Conservation (phyloP, 2,329 filamentous ascomycete species). For the Phyllosticta paracitricarpa region DNA sequence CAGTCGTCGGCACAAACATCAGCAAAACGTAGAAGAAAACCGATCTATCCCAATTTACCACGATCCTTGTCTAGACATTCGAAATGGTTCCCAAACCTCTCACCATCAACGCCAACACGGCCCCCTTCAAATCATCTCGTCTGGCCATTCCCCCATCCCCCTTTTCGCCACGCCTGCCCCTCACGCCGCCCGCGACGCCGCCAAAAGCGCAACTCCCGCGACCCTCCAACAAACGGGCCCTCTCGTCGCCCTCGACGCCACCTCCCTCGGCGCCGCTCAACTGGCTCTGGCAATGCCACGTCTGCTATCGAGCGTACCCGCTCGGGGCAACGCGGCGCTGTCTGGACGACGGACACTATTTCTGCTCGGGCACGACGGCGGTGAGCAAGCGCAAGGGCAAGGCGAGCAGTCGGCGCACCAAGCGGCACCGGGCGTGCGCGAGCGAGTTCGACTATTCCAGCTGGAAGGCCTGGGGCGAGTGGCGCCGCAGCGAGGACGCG, state of each 20-base stretch:
- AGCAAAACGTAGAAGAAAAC: not conserved
- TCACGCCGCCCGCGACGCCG: constrained; percentile 12
- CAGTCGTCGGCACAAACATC: not conserved
- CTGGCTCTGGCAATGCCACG: constrained; percentile 47
- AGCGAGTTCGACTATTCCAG: constrained; percentile 45
- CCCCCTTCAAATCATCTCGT: constrained; percentile 33
- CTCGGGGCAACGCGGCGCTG: constrained; percentile 43
- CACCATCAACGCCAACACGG: constrained; percentile 21
- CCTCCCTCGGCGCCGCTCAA: constrained; percentile 25
- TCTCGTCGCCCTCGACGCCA: constrained; percentile 10
- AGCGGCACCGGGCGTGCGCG: constrained; percentile 28
- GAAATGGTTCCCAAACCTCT: constrained; percentile 10
- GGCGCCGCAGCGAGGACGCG: constrained; percentile 26
- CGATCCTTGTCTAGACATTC: not conserved
- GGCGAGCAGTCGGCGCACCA: not conserved
- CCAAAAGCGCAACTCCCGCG: not conserved
- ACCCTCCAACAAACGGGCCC: constrained; percentile 10
- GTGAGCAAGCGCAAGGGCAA: constrained; percentile 26
- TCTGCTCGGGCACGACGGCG: constrained; percentile 39
- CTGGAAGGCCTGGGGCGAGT: constrained; percentile 39
- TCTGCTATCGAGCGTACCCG: constrained; percentile 38
- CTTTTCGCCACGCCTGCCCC: constrained; percentile 26
- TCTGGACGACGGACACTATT: constrained; percentile 44
- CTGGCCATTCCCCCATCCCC: constrained; percentile 36
- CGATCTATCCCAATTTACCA: not conserved